Evolutionary conservation across 2,329 filamentous ascomycete genomes (phyloP).

Genomic region (Harringtonia lauricola): DNA sequence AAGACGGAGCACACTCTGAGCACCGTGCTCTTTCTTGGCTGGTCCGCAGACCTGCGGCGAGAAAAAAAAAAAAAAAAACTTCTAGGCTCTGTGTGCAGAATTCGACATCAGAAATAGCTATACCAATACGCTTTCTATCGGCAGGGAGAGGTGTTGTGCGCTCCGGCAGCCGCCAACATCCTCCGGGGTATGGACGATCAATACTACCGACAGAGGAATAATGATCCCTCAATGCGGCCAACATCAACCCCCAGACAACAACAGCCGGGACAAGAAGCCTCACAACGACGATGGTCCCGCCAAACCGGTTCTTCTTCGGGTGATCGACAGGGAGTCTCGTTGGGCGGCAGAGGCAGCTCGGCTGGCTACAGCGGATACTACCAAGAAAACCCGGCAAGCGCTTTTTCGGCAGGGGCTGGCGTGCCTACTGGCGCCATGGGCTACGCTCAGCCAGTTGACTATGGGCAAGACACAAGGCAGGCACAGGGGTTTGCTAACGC

Average conservation of each 20-base stretch:
- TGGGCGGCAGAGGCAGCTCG: slow-evolving; percentile 38
- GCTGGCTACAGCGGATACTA: slow-evolving; percentile 50
- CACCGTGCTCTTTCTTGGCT: no score
- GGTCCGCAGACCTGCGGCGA: no score
- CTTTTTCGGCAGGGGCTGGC: slow-evolving; percentile 40
- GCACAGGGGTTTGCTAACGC: slow-evolving; percentile 40
- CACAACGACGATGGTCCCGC: slow-evolving; percentile 35
- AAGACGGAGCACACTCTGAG: no score
- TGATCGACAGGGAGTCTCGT: slow-evolving; percentile 4
- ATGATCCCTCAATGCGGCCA: slow-evolving; percentile 58
- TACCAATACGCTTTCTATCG: not conserved
- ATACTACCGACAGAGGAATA: slow-evolving; percentile 61
- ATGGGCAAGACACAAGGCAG: slow-evolving; percentile 49
- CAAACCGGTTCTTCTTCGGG: slow-evolving; percentile 29
- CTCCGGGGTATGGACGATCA: slow-evolving; percentile 58
- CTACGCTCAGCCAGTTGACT: slow-evolving; percentile 51
- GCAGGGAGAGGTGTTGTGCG: no score
- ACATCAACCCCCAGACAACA: slow-evolving; percentile 41
- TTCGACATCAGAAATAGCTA: no score
- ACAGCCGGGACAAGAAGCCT: slow-evolving; percentile 33
- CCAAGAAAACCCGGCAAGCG: slow-evolving; percentile 35
- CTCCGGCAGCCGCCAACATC: not conserved
- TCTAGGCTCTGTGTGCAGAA: no score
- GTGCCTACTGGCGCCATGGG: slow-evolving; percentile 44
- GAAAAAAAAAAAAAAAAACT: no score